Evolutionary conservation across 306 rosid species (phyloP).

Genomic region (Hippophae rhamnoides): DNA sequence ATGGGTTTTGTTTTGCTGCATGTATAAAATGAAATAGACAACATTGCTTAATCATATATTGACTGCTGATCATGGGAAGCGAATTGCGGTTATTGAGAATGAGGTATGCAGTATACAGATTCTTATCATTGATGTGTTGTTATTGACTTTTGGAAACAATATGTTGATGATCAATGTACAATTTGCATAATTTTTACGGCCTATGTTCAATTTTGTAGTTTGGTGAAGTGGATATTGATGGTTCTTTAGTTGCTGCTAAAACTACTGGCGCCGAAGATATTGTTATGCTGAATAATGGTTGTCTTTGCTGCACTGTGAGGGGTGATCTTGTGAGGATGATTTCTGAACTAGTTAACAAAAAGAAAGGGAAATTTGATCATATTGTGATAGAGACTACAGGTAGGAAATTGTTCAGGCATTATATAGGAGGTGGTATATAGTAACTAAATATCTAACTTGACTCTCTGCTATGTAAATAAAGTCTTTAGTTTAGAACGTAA

Average conservation of each 20-base stretch:
- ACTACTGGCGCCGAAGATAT: constrained; percentile 91
- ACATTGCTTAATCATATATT: constrained; percentile 85
- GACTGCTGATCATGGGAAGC: constrained; percentile 87
- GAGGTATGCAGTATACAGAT: constrained; percentile 30
- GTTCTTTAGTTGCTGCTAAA: constrained; percentile 80
- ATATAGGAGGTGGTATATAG: too few species aligned
- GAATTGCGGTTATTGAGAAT: constrained; percentile 88
- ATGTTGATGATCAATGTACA: not conserved
- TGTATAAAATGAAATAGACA: constrained; percentile 44
- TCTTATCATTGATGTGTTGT: too few species aligned
- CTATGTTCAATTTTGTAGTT: constrained; percentile 37
- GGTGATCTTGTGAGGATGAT: constrained; percentile 97
- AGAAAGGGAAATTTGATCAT: constrained; percentile 87
- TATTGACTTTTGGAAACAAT: not conserved
- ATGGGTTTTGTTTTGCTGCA: not conserved
- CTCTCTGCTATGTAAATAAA: too few species aligned
- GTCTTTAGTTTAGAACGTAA: too few species aligned
- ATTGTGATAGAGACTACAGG: constrained; percentile 91
- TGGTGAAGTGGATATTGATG: constrained; percentile 91
- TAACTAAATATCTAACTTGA: too few species aligned
- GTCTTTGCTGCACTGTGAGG: constrained; percentile 97
- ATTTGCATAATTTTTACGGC: not conserved
- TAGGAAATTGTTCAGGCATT: constrained; percentile 10
- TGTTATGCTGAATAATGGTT: constrained; percentile 83
- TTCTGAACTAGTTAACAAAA: constrained; percentile 54